Conservation (phyloP, 371 early-diverging fungal genomes). For the Zychaea mexicana region DNA sequence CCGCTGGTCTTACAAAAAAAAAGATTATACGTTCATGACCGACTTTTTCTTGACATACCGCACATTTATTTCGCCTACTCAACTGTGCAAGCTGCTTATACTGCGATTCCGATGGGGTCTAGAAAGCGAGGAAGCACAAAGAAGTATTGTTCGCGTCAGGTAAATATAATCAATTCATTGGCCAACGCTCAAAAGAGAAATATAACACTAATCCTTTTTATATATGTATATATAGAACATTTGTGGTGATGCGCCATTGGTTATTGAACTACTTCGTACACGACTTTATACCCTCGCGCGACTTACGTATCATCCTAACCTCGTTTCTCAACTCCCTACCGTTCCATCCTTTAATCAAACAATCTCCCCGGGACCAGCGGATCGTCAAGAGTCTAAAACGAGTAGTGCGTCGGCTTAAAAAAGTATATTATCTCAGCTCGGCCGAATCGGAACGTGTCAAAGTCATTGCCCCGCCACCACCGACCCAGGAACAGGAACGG, state of each 20-base stretch:
- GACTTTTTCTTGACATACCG: constrained; percentile 76
- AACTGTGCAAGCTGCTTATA: constrained; percentile 60
- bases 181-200: too few relatives aligned
- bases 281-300: constrained; percentile 61
- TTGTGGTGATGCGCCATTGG: constrained; percentile 73
- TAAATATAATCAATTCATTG: too few relatives aligned
- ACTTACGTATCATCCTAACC: constrained; percentile 45
- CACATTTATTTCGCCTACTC: constrained; percentile 59
- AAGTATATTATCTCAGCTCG: constrained; percentile 37
- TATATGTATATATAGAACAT: constrained; percentile 42
- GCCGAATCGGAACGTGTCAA: constrained; percentile 32
- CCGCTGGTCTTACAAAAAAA: too few relatives aligned
- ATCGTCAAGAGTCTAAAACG: constrained; percentile 57
- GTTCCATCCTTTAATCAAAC: constrained; percentile 39
- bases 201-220: neutral
- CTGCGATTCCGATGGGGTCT: constrained; percentile 66
- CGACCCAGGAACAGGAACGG: constrained; percentile 36
- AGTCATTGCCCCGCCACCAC: constrained; percentile 49
- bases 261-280: constrained; percentile 65
- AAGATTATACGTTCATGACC: constrained; percentile 72
- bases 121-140: constrained; percentile 50
- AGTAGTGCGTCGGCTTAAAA: constrained; percentile 46
- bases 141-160: constrained; percentile 65
- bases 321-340: constrained; percentile 47
- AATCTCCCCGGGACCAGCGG: constrained; percentile 53